Evolutionary conservation across 169 alveolate species (phyloP).

Genomic region (Plasmodium coatneyi): DNA sequence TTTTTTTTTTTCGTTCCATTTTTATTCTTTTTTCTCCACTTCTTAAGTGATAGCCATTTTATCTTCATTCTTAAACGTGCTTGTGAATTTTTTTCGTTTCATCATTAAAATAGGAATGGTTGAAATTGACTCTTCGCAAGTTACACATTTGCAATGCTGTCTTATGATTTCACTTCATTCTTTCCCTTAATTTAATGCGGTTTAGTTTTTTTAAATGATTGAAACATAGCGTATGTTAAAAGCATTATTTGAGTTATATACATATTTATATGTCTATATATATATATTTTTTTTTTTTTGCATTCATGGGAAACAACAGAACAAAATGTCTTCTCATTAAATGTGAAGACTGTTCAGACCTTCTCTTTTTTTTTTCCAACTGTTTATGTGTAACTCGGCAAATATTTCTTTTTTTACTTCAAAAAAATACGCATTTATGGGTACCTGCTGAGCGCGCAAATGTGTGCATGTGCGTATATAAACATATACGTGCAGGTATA

Average conservation of each 20-base stretch:
- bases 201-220: background rate
- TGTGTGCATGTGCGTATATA: slow-evolving; percentile 7
- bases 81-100: background rate
- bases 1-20: background rate
- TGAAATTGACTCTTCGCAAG: background rate
- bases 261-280: background rate
- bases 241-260: slow-evolving; percentile 8
- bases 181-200: background rate
- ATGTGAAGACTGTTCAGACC: background rate
- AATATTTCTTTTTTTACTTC: background rate
- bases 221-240: background rate
- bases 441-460: background rate
- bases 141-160: background rate
- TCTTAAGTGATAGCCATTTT: background rate
- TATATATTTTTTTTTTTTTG: background rate
- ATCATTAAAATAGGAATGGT: background rate
- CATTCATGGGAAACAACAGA: slow-evolving; percentile 12
- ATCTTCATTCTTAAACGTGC: background rate
- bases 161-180: background rate
- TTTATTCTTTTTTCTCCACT: too few species aligned
- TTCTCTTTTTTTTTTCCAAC: slow-evolving; percentile 8
- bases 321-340: slow-evolving; percentile 6
- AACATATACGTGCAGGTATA: background rate
- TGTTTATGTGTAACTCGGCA: background rate
- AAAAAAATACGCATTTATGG: background rate